Evolutionary conservation across 2,329 filamentous ascomycete species (phyloP).

Genomic region (Penicillium sp.): DNA sequence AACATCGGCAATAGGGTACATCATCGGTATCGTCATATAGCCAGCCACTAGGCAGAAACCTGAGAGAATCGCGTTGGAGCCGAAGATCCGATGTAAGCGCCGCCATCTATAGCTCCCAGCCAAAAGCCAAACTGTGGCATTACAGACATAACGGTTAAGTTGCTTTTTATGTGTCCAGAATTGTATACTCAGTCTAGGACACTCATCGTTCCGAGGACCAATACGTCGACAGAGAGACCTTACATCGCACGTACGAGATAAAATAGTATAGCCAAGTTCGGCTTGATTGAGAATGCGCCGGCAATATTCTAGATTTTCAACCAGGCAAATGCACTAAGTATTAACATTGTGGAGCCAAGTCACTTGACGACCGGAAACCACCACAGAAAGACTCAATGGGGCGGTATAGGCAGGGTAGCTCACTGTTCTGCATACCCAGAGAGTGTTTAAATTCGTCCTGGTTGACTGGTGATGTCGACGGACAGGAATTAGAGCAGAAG

Average conservation of each 20-base stretch:
- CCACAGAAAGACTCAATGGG: slow-evolving; percentile 44
- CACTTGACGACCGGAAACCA: slow-evolving; percentile 36
- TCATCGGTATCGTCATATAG: slow-evolving; percentile 38
- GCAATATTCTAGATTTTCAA: slow-evolving; percentile 40
- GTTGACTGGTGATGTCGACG: slow-evolving; percentile 18
- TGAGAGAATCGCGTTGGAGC: slow-evolving; percentile 42
- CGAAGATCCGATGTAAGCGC: slow-evolving; percentile 48
- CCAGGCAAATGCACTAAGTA: slow-evolving; percentile 36
- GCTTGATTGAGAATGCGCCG: slow-evolving; percentile 34
- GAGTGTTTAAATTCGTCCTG: slow-evolving; percentile 11
- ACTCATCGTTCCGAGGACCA: too few relatives aligned
- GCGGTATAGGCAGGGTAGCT: slow-evolving; percentile 44
- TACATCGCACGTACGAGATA: slow-evolving; percentile 39
- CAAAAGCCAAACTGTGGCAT: slow-evolving; percentile 48
- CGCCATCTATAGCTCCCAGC: slow-evolving; percentile 47
- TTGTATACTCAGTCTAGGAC: slow-evolving; percentile 51
- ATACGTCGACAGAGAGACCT: slow-evolving; percentile 52
- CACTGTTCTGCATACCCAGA: slow-evolving; percentile 35
- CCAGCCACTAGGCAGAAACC: slow-evolving; percentile 37
- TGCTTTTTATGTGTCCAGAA: slow-evolving; percentile 42
- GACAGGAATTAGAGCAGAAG: slow-evolving; percentile 17
- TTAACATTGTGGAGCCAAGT: slow-evolving; percentile 38
- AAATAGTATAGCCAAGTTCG: slow-evolving; percentile 24
- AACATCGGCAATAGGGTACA: slow-evolving; percentile 27
- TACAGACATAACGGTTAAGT: slow-evolving; percentile 45